phyloP scores from a whole-genome alignment of 345 rosid genomes.

The Gossypium herbaceum region DNA sequence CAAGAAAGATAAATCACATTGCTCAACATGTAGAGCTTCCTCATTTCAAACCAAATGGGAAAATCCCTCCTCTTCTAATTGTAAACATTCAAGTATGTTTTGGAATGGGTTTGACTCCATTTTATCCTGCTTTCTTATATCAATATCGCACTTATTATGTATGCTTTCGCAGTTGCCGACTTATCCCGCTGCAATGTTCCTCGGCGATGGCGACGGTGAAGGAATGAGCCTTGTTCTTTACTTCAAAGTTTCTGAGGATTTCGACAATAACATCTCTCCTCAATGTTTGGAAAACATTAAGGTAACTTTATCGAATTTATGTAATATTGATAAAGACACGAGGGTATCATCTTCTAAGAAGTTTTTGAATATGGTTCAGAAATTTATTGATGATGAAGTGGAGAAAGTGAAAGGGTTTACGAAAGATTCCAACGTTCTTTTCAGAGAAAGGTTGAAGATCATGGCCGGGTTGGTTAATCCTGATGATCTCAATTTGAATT shows the following conservation, averaged over 20 bases:
- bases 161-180: slow-evolving; percentile 62
- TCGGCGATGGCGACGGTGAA: slow-evolving; percentile 84
- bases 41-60: slow-evolving; percentile 49
- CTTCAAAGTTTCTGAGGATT: slow-evolving; percentile 64
- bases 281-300: slow-evolving; percentile 63
- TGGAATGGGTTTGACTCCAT: neutral
- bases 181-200: slow-evolving; percentile 90
- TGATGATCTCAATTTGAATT: slow-evolving; percentile 67
- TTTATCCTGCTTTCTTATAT: slow-evolving; percentile 3
- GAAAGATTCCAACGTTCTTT: slow-evolving; percentile 64
- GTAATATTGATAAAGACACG: too few relatives aligned
- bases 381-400: slow-evolving; percentile 76
- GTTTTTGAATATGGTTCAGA: slow-evolving; percentile 34
- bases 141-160: neutral
- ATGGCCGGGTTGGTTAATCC: slow-evolving; percentile 82
- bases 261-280: slow-evolving; percentile 52
- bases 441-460: slow-evolving; percentile 87
- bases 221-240: slow-evolving; percentile 92
- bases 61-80: slow-evolving; percentile 73
- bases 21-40: slow-evolving; percentile 91
- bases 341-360: too few relatives aligned
- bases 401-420: slow-evolving; percentile 84
- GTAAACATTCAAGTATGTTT: slow-evolving; percentile 82
- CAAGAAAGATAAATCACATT: slow-evolving; percentile 76
- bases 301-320: slow-evolving; percentile 34